Conservation (phyloP, 345 rosid species). For the Rhodomyrtus tomentosa region DNA sequence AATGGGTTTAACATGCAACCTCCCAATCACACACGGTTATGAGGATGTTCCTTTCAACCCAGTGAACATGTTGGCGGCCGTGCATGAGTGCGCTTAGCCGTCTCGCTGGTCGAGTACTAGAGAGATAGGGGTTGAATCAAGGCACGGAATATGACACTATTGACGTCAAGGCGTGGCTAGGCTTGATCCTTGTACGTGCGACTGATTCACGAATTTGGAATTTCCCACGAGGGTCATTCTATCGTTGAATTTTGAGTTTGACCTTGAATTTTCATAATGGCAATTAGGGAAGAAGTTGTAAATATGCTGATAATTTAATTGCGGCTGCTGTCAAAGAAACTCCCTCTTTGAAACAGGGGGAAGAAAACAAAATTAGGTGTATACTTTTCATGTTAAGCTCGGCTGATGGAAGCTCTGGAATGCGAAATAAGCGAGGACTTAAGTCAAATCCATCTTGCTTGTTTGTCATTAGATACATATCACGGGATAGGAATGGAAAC, state of each 20-base stretch:
- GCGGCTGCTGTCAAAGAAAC: not conserved
- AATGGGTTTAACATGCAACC: not conserved
- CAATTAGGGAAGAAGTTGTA: not conserved
- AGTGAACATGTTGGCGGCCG: not conserved
- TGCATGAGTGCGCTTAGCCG: not conserved
- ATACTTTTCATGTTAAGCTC: not conserved
- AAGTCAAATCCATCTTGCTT: not conserved
- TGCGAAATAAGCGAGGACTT: not conserved
- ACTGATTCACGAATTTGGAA: not conserved
- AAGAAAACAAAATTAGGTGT: not conserved
- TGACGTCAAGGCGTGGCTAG: not conserved
- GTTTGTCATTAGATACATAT: not conserved
- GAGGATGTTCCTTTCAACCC: not conserved
- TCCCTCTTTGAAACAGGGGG: not conserved
- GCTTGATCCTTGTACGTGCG: not conserved
- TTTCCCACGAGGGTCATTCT: not conserved
- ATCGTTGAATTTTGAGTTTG: not conserved
- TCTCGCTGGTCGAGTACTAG: not conserved
- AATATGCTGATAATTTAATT: not conserved
- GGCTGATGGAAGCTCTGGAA: not conserved
- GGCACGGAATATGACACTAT: not conserved
- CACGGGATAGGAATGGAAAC: not conserved
- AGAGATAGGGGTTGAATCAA: too few species aligned
- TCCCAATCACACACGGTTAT: not conserved
- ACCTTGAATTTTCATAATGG: not conserved